These are phyloP conservation scores for Claviceps capensis DNA, from an alignment of 2,329 filamentous ascomycete species.

Conservation along the genomic window DNA sequence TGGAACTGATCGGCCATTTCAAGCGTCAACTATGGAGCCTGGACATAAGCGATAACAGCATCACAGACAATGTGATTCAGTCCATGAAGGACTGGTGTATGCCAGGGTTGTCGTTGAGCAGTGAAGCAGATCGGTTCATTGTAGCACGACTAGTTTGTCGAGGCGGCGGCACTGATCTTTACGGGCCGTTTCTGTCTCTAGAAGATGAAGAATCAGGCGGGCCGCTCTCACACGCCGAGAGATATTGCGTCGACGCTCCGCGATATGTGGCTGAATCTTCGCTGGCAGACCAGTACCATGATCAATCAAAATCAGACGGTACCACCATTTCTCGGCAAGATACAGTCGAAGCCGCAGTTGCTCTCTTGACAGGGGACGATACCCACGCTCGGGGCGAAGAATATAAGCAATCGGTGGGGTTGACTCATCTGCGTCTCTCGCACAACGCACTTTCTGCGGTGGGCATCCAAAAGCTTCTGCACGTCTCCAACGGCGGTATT, in stretches of 20 bases:
- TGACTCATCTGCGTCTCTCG: conserved; percentile 43
- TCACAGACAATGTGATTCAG: conserved; percentile 32
- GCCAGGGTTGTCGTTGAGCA: conserved; percentile 18
- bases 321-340: conserved; percentile 12
- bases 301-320: conserved; percentile 1
- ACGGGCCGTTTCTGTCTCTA: conserved; percentile 31
- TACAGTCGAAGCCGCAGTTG: conserved; percentile 13
- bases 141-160: conserved; percentile 30
- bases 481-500: conserved; percentile 29
- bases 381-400: conserved; percentile 6
- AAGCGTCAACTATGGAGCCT: conserved; percentile 39
- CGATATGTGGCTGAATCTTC: conserved; percentile 11
- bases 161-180: conserved; percentile 16
- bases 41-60: conserved; percentile 37
- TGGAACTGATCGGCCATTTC: conserved; percentile 20
- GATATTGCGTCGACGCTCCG: conserved; percentile 36
- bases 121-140: conserved; percentile 23
- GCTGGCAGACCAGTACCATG: neutral
- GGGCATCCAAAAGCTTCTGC: conserved; percentile 30
- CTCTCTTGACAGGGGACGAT: conserved; percentile 10
- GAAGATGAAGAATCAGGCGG: conserved; percentile 33
- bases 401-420: conserved; percentile 12
- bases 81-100: conserved; percentile 19
- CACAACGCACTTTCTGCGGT: conserved; percentile 31
- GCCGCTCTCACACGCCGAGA: conserved; percentile 30